Evolutionary conservation across 2,329 filamentous ascomycete genomes (phyloP).

Genomic region (Diaporthe ampelina): DNA sequence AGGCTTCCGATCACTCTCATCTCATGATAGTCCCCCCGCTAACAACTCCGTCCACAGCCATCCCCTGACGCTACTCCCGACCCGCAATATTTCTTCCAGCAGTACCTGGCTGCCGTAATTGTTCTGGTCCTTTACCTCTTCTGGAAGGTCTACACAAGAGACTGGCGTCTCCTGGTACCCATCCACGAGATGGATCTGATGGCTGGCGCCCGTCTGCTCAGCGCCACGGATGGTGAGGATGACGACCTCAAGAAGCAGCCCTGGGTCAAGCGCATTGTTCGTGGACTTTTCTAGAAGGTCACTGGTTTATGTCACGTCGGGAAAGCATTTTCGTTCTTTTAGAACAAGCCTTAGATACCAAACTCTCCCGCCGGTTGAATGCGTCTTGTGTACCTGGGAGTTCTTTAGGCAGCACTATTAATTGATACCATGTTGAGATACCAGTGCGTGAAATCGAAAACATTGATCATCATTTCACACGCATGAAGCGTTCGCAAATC

Average conservation of each 20-base stretch:
- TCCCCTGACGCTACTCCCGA: conserved; percentile 50
- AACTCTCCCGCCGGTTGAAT: neutral
- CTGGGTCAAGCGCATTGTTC: conserved; percentile 52
- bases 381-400: no score
- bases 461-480: neutral
- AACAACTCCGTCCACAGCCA: conserved; percentile 48
- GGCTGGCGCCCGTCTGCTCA: conserved; percentile 67
- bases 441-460: neutral
- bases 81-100: conserved; percentile 69
- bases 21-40: neutral
- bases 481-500: neutral
- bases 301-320: neutral
- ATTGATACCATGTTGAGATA: conserved; percentile 17
- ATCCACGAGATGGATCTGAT: conserved; percentile 73
- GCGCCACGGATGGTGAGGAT: conserved; percentile 59
- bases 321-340: neutral
- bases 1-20: neutral
- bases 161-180: conserved; percentile 70
- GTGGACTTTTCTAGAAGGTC: conserved; percentile 51
- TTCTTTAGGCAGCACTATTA: neutral
- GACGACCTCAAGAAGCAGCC: conserved; percentile 49
- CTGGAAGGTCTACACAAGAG: conserved; percentile 72
- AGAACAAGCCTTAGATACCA: neutral
- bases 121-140: conserved; percentile 70
- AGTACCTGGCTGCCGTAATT: conserved; percentile 70